A percentile compares a stretch with the other conserved stretches of the same genome.
Evolutionary conservation across 306 rosid species (phyloP).

Genomic region (Urtica urens): DNA sequence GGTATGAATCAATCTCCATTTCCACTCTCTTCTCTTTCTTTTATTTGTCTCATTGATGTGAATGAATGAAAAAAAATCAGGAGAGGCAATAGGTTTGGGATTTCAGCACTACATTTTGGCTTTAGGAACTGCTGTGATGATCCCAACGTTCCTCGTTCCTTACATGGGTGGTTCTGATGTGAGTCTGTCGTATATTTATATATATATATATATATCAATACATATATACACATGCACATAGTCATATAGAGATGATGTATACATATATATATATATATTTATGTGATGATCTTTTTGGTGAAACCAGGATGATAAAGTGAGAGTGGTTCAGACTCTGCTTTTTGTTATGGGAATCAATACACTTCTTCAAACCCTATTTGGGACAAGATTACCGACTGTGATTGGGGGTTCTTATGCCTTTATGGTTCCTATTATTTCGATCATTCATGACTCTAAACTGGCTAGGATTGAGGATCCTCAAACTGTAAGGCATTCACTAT

Average conservation of each 20-base stretch:
- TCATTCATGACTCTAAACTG: constrained; percentile 66
- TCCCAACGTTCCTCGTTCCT: constrained; percentile 95
- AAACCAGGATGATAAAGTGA: constrained; percentile 88
- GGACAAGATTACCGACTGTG: constrained; percentile 94
- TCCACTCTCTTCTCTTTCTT: constrained; percentile 5
- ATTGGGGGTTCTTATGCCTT: constrained; percentile 92
- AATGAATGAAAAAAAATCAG: constrained; percentile 36
- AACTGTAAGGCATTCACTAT: constrained; percentile 34
- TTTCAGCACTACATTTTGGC: constrained; percentile 97
- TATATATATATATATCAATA: constrained; percentile 7
- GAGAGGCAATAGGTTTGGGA: constrained; percentile 78
- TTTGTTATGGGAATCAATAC: constrained; percentile 92
- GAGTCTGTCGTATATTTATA: constrained; percentile 18
- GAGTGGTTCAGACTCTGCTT: constrained; percentile 89
- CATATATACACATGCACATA: no score
- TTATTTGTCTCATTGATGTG: constrained; percentile 9
- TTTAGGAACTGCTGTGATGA: constrained; percentile 97
- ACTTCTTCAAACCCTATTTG: constrained; percentile 86
- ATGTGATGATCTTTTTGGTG: constrained; percentile 11
- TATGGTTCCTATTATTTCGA: constrained; percentile 94
- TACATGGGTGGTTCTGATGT: constrained; percentile 94
- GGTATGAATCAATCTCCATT: constrained; percentile 31
- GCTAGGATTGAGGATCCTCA: constrained; percentile 55
- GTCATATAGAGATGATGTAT: no score
- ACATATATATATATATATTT: constrained; percentile 2